Evolutionary conservation across 78 protist genomes (phyloP), one percentile per base, ranked within the genome.

Genomic region (Creolimax fragrantissima): DNA sequence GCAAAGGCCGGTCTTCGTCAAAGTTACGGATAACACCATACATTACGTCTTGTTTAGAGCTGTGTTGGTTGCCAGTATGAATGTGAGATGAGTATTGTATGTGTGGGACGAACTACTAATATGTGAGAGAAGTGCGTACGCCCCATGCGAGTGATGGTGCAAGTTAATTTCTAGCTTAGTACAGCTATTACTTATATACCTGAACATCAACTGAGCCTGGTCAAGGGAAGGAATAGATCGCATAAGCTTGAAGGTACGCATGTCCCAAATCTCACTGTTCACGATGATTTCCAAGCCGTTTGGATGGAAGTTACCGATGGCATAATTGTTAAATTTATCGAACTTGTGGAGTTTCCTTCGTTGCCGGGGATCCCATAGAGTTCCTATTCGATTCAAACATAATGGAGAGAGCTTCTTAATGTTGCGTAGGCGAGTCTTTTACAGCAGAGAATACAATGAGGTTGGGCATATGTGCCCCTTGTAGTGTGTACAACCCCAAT

Each of bases 321-420:
- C 89, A 5, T 17, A 83, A 89, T 5, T 45, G 67, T 86, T 92
- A 44, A 92, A 45, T 66, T 86, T 92, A 89, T 92, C 93, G 36
- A 92, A 92, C 37, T 66, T 47, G 85, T 85, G 90, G 32, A 92
- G 36, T 11, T 45, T 84, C 42, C 36, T 84, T 2, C 39, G 3
- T 24, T 32, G 5, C 81, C 93, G 93, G n/a, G 58, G 45, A 45
- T 92, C 93, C 93, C 93, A 92, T 81, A 92, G 93, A 24, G 74
- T 47, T 24, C 74, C 74, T 47, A 47, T 47, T 47, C 37, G 74
- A 24, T n/a, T n/a, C n/a, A n/a, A n/a, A n/a, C n/a, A n/a, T n/a
- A n/a, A n/a, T n/a, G n/a, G n/a, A n/a, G n/a, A n/a, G n/a, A n/a
- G n/a, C n/a, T n/a, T n/a, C n/a, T n/a, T n/a, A n/a, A n/a, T n/a